A percentile compares a stretch with the other conserved stretches of the same genome.
These are phyloP conservation scores for Globisporangium acanthophoron DNA, from an alignment of 352 stramenopile genomes.

Conservation along the genomic window DNA sequence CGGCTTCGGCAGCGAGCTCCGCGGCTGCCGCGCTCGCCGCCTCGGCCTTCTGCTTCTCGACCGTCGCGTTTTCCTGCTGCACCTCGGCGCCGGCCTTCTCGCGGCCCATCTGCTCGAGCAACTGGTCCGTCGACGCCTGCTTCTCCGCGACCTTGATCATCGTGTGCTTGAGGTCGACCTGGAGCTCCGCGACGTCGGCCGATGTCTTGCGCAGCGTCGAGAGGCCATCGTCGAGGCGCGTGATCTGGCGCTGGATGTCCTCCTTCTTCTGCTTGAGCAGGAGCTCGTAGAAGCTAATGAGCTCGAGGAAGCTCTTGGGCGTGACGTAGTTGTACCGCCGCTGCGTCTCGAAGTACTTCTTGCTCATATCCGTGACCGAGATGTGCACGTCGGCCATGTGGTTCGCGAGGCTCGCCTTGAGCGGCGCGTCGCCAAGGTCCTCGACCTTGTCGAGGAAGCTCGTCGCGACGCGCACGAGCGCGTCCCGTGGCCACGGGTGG, in stretches of 20 bases:
- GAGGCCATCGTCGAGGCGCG: slow-evolving; percentile 94
- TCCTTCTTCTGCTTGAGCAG: slow-evolving; percentile 93
- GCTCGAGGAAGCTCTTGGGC: slow-evolving; percentile 97
- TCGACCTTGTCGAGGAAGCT: slow-evolving; percentile 96
- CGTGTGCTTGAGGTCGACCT: slow-evolving; percentile 94
- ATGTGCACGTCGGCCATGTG: slow-evolving; percentile 98
- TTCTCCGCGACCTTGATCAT: slow-evolving; percentile 96
- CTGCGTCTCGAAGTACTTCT: slow-evolving; percentile 94
- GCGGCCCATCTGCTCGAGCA: slow-evolving; percentile 93
- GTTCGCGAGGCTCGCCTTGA: slow-evolving; percentile 91
- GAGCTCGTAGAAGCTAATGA: slow-evolving; percentile 98
- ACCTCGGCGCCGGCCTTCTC: slow-evolving; percentile 93
- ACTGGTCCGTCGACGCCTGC: slow-evolving; percentile 90
- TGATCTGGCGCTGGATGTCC: slow-evolving; percentile 94
- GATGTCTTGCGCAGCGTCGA: slow-evolving; percentile 95
- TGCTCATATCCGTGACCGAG: slow-evolving; percentile 94
- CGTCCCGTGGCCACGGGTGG: slow-evolving; percentile 95
- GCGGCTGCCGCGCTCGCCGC: slow-evolving; percentile 89
- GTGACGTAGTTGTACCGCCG: slow-evolving; percentile 98
- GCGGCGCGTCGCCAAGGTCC: slow-evolving; percentile 67
- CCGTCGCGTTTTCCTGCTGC: slow-evolving; percentile 92
- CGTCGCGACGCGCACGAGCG: slow-evolving; percentile 94
- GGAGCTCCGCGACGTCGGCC: slow-evolving; percentile 94
- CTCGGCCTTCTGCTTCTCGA: slow-evolving; percentile 92
- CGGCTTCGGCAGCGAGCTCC: slow-evolving; percentile 91